Evolutionary conservation across 257 asterid genomes (phyloP).

Genomic region (Fraxinus excelsior): DNA sequence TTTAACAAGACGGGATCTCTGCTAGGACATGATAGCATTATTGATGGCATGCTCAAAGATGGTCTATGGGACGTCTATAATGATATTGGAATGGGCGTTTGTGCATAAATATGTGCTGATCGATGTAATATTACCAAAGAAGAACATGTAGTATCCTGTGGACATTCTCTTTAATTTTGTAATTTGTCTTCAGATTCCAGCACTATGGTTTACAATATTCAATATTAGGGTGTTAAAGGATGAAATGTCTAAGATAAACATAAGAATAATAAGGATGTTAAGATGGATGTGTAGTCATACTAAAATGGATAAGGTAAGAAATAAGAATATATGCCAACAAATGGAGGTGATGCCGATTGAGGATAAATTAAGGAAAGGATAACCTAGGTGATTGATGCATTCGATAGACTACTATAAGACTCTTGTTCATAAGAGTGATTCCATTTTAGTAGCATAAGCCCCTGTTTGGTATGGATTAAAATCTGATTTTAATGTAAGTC

Average conservation of each 20-base stretch:
- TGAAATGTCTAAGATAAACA: background rate
- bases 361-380: no score
- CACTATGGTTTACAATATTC: background rate
- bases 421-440: background rate
- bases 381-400: background rate
- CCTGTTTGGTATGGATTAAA: no score
- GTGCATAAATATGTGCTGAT: conserved; percentile 91
- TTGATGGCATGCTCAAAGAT: conserved; percentile 96
- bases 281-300: background rate
- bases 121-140: conserved; percentile 67
- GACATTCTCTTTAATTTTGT: background rate
- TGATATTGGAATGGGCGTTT: conserved; percentile 92
- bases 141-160: conserved; percentile 58
- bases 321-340: background rate
- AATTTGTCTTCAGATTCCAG: background rate
- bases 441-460: background rate
- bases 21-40: conserved; percentile 73
- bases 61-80: conserved; percentile 99
- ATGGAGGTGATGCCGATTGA: background rate
- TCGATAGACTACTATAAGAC: background rate
- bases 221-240: background rate
- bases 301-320: background rate
- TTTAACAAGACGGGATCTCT: conserved; percentile 76
- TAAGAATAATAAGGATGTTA: background rate
- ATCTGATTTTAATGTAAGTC: no score